Percentiles rank a stretch among this genome's conserved stretches.
These are phyloP conservation scores for Aspergillus hancockii DNA, from an alignment of 495 filamentous ascomycete species.

Conservation along the genomic window DNA sequence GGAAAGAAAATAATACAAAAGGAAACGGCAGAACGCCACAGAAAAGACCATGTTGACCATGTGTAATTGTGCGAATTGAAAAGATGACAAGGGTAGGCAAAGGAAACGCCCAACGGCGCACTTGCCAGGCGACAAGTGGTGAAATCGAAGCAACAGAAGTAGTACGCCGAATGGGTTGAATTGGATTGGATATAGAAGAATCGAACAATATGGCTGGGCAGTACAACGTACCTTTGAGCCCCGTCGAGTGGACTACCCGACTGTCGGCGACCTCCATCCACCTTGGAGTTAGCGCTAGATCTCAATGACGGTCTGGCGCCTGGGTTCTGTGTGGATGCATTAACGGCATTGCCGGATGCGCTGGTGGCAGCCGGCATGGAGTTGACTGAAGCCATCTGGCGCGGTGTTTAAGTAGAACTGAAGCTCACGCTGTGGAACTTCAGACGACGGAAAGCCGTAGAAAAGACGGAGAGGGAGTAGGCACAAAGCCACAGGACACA, in stretches of 20 bases:
- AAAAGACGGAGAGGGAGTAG: constrained; percentile 15
- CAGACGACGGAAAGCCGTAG: constrained; percentile 39
- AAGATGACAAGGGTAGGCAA: background rate
- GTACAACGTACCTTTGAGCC: constrained; percentile 51
- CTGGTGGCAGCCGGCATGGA: constrained; percentile 47
- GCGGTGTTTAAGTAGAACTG: constrained; percentile 30
- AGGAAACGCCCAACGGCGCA: constrained; percentile 8
- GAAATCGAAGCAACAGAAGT: constrained; percentile 13
- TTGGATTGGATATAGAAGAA: constrained; percentile 9
- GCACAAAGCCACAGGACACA: constrained; percentile 35
- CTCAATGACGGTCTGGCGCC: constrained; percentile 46
- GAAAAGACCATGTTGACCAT: background rate
- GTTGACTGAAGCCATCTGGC: constrained; percentile 54
- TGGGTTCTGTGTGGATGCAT: constrained; percentile 36
- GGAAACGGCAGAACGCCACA: background rate
- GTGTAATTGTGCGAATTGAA: constrained; percentile 8
- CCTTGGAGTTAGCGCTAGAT: constrained; percentile 54
- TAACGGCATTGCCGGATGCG: constrained; percentile 46
- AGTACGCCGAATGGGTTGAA: background rate
- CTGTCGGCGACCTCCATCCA: constrained; percentile 57
- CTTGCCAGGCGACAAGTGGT: constrained; percentile 17
- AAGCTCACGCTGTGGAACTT: constrained; percentile 45
- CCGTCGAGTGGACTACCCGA: constrained; percentile 57
- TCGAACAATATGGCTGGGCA: constrained; percentile 17
- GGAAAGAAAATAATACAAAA: background rate